Evolutionary conservation across 225 moss, liverwort and hornwort species (phyloP), one percentile per base, ranked within the genome.

Genomic region (Polytrichum commune): DNA sequence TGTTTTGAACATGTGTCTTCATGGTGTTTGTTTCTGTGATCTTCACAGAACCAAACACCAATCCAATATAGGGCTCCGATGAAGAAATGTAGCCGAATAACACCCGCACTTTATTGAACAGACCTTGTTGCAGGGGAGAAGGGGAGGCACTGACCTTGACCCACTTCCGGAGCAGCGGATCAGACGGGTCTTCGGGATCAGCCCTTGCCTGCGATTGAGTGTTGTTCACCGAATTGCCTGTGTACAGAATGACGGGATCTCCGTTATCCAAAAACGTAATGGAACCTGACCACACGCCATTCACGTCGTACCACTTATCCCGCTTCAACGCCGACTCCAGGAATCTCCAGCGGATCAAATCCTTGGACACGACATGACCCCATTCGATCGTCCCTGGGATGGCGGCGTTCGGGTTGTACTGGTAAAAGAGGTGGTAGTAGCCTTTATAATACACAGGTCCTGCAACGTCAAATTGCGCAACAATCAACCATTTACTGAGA

Each of bases 201-300:
- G 90, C 90, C 68, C 81, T 18, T 29, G 72, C 78, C 69, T 89
- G 90, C 53, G 79, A 72, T 56, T 90, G 80, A 18, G 55, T 62
- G 10, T 73, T 73, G 19, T 74, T 35, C n/a, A 72, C 55, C 18
- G 86, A 83, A 8, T 82, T 85, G 54, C 82, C 87, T 0, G 82
- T 88, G 84, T 88, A 84, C 53, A 88, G 67, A 30, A 88, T 60
- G n/a, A 62, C 80, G 0, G 92, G 89, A 24, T 76, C 82, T 27
- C 88, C 84, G 61, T 85, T 81, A 5, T 77, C 53, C 28, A 88
- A 81, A 29, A 93, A 53, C 19, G 90, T 90, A 53, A 86, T 83
- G 0, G 85, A 93, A 55, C 92, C 92, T 35, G 92, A 88, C 88
- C 90, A 92, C 32, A 79, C 80, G 0, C 90, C 92, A 5, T 83